A percentile compares a stretch with the other conserved stretches of the same genome.
Conservation (phyloP, 1,139 yeast species). For the Lodderomyces parapsilosis region DNA sequence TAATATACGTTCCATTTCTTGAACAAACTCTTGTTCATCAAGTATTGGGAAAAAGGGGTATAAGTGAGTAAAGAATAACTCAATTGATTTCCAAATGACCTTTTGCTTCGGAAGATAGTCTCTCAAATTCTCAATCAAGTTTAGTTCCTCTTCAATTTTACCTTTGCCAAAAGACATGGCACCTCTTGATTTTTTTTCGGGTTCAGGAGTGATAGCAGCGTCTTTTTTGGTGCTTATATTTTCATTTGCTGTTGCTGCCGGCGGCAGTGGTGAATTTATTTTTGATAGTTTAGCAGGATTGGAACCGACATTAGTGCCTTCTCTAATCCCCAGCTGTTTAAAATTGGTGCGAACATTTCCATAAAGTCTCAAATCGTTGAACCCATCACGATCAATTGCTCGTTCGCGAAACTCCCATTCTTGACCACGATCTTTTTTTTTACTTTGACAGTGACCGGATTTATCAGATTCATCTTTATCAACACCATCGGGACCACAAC, state of each 20-base stretch:
- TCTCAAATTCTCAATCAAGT: slow-evolving; percentile 31
- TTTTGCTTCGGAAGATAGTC: slow-evolving; percentile 31
- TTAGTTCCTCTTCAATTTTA: slow-evolving; percentile 29
- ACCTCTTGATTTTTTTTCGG: slow-evolving; percentile 1
- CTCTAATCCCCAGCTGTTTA: slow-evolving; percentile 10
- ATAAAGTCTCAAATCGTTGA: slow-evolving; percentile 26
- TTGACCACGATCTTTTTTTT: background rate
- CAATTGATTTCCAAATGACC: slow-evolving; percentile 32
- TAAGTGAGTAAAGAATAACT: slow-evolving; percentile 27
- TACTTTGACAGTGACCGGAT: background rate
- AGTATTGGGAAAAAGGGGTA: slow-evolving; percentile 39
- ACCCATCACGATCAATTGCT: slow-evolving; percentile 31
- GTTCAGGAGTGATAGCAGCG: background rate
- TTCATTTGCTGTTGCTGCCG: background rate
- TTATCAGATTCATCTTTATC: background rate
- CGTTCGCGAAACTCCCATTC: slow-evolving; percentile 23
- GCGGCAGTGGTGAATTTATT: too few relatives aligned
- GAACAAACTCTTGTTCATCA: slow-evolving; percentile 29
- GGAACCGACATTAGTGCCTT: slow-evolving; percentile 1
- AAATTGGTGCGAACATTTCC: slow-evolving; percentile 16
- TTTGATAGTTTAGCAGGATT: background rate
- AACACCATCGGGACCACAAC: background rate
- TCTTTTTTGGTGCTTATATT: too few relatives aligned
- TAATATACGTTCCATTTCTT: slow-evolving; percentile 22
- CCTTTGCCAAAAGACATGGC: slow-evolving; percentile 16